Evolutionary conservation across 768 basidiomycete genomes (phyloP), one percentile per base, ranked within the genome.

Genomic region (Agrocybe praecox): DNA sequence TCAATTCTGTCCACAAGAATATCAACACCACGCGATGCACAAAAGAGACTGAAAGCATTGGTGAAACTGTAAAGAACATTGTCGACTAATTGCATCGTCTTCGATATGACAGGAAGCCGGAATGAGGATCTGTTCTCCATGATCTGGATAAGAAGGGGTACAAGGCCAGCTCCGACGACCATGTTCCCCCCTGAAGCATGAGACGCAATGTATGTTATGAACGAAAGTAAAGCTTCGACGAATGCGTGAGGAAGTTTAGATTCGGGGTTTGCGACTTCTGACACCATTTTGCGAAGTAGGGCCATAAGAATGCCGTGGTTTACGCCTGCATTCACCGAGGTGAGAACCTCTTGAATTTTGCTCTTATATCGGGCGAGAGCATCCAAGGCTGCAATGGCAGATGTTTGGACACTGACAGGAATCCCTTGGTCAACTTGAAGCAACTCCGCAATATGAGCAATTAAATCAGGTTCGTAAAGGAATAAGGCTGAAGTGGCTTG

Each of bases 301-400:
- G 90, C 88, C 88, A 98, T 93, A 22, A 99, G 72, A 40, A 94
- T 89, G 12, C 97, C 97, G 67, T 98, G 97, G 65, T 94, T 97
- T 53, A 98, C 94, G 44, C 94, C 94, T 22, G 94, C 96, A 68
- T 97, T 97, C 34, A 98, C 84, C 1, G 95, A 89, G 5, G 89
- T 88, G 46, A 97, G 72, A 36, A 96, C 93, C 67, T 98, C 97
- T 63, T 87, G 85, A 33, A 92, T 81, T 68, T 89, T 93, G 57
- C 76, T 79, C 58, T 93, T 85, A 69, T 96, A 96, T 59, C 94
- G 81, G 12, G 88, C 89, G 55, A 96, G 82, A 14, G 92, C 92
- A 69, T 99, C 97, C 56, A 98, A 79, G n/a, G 92, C 89, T 23
- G 89, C 84, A 54, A 98, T 82, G 15, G 95, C 92, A 1, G 92